These are phyloP conservation scores for Sophora flavescens DNA, from an alignment of 306 rosid genomes.

Conservation along the genomic window DNA sequence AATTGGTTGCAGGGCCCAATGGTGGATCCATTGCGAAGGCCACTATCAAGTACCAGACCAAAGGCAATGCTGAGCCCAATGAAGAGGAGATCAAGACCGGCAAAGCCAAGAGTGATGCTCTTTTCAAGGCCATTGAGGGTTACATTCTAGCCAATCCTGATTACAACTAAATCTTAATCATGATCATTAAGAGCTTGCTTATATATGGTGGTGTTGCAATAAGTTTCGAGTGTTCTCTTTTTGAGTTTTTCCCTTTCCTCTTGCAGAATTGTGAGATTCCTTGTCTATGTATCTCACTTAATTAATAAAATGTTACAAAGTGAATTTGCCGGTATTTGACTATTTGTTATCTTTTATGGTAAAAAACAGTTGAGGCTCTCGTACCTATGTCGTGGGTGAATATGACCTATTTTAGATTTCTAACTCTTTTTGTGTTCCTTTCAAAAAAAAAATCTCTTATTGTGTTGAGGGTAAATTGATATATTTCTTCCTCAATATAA, in stretches of 20 bases:
- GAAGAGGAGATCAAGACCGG: constrained; percentile 38
- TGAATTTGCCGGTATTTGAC: too few species aligned
- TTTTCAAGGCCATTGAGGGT: constrained; percentile 32
- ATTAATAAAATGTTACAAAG: neutral
- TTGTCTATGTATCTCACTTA: neutral
- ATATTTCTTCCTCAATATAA: too few species aligned
- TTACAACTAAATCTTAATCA: neutral
- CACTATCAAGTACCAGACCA: constrained; percentile 5
- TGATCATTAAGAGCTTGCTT: neutral
- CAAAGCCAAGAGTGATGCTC: constrained; percentile 16
- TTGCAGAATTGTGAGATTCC: constrained; percentile 8
- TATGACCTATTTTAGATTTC: too few species aligned
- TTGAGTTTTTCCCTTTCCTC: neutral
- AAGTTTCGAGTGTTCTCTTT: neutral
- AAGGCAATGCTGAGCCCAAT: neutral
- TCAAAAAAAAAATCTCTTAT: too few species aligned
- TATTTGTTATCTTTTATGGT: too few species aligned
- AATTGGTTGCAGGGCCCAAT: constrained; percentile 28
- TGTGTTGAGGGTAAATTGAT: too few species aligned
- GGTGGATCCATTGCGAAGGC: constrained; percentile 18
- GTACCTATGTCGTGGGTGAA: too few species aligned
- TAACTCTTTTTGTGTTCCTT: too few species aligned
- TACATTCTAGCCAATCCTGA: constrained; percentile 30
- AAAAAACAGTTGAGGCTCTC: too few species aligned
- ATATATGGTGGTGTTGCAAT: neutral